Evolutionary conservation across 2,329 filamentous ascomycete species (phyloP).

Genomic region (Knufia petricola): DNA sequence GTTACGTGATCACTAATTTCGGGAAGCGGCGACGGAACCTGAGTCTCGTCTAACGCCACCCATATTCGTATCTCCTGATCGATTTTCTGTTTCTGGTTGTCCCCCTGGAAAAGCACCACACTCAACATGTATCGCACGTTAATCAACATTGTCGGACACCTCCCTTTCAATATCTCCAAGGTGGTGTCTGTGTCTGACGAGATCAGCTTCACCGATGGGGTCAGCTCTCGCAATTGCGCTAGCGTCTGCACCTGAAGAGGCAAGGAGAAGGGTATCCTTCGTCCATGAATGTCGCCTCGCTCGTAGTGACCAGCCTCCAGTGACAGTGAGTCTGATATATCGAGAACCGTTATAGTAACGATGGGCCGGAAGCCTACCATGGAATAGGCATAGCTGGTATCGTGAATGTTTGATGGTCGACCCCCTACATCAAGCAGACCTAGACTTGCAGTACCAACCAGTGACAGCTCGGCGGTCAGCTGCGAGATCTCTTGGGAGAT

Average conservation of each 20-base stretch:
- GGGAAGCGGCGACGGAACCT: slow-evolving; percentile 5
- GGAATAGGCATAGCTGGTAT: slow-evolving; percentile 9
- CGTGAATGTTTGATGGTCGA: slow-evolving; percentile 5
- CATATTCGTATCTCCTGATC: slow-evolving; percentile 9
- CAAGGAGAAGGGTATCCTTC: slow-evolving; percentile 8
- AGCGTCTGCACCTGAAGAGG: slow-evolving; percentile 4
- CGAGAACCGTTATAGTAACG: slow-evolving; percentile 1
- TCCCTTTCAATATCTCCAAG: slow-evolving; percentile 1
- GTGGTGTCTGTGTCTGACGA: slow-evolving; percentile 8
- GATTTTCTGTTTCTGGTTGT: slow-evolving; percentile 6
- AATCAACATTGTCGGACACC: slow-evolving; percentile 3
- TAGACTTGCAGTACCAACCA: slow-evolving; percentile 3
- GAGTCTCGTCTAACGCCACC: slow-evolving; percentile 1
- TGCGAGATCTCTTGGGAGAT: slow-evolving; percentile 1
- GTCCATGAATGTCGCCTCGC: not conserved
- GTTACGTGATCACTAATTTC: slow-evolving; percentile 6
- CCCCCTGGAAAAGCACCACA: not conserved
- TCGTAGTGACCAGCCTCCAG: slow-evolving; percentile 7
- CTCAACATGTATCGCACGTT: slow-evolving; percentile 1
- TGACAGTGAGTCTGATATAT: slow-evolving; percentile 1
- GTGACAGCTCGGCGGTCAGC: slow-evolving; percentile 1
- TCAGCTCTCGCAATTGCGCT: slow-evolving; percentile 3
- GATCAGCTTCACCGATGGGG: slow-evolving; percentile 8
- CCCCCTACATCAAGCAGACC: slow-evolving; percentile 7
- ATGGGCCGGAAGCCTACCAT: slow-evolving; percentile 9